phyloP scores from a whole-genome alignment of 2,329 filamentous ascomycete genomes.

The Alternaria brassicae region DNA sequence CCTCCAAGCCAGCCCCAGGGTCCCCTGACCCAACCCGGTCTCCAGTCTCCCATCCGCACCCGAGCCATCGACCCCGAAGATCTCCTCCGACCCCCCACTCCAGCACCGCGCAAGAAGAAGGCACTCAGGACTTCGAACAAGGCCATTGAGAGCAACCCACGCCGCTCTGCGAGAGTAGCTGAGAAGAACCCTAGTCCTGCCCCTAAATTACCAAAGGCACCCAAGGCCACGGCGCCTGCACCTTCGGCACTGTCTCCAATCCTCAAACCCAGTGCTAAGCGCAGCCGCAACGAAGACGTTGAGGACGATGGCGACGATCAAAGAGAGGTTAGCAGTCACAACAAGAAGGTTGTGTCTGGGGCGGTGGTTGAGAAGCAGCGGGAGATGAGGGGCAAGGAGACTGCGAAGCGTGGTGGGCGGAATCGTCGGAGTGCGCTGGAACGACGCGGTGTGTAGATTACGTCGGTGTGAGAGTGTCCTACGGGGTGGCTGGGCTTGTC shows the following conservation, averaged over 20 bases:
- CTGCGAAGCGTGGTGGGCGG: neutral
- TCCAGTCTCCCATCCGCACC: neutral
- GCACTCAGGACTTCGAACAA: neutral
- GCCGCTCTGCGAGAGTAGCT: neutral
- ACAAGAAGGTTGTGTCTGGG: neutral
- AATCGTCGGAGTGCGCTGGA: neutral
- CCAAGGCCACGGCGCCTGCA: neutral
- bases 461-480: fast-evolving
- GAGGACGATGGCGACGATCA: neutral
- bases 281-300: neutral
- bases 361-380: neutral
- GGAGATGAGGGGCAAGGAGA: neutral
- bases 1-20: neutral
- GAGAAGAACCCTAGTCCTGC: neutral
- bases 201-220: neutral
- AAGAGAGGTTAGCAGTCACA: neutral
- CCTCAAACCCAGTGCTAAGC: neutral
- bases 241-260: too few relatives aligned
- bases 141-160: neutral
- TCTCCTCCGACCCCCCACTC: too few relatives aligned
- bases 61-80: neutral
- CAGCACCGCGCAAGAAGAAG: neutral
- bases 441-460: neutral
- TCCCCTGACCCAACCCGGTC: neutral
- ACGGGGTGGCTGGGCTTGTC: neutral